Conservation (phyloP, 768 basidiomycete species). For the Postia placenta region DNA sequence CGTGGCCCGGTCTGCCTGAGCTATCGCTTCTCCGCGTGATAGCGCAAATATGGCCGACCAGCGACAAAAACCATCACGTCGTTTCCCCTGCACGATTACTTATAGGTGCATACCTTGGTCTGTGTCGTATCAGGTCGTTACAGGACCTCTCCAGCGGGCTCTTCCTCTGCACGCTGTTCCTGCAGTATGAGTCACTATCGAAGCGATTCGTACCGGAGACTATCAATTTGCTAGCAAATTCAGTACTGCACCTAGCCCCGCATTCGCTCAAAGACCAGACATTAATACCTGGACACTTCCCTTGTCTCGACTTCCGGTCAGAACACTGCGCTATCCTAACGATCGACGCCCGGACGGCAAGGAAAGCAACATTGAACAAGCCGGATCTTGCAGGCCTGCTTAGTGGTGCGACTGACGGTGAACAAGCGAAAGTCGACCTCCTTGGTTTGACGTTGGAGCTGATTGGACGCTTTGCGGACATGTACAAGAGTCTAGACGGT, state of each 20-base stretch:
- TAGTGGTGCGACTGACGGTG: slow-evolving; percentile 24
- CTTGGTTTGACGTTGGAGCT: slow-evolving; percentile 59
- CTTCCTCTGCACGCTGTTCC: slow-evolving; percentile 80
- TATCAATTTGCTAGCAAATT: slow-evolving; percentile 71
- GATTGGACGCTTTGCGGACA: slow-evolving; percentile 60
- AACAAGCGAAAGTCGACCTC: slow-evolving; percentile 71
- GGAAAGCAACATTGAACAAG: slow-evolving; percentile 32
- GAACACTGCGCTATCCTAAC: slow-evolving; percentile 36
- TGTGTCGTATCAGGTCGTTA: slow-evolving; percentile 72
- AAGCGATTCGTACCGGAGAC: slow-evolving; percentile 88
- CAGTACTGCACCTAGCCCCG: slow-evolving; percentile 70
- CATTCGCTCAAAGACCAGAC: slow-evolving; percentile 38
- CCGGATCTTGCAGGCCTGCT: slow-evolving; percentile 36
- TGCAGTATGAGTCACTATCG: slow-evolving; percentile 80
- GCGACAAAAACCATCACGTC: slow-evolving; percentile 89
- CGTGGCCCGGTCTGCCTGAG: slow-evolving; percentile 86
- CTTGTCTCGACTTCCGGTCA: slow-evolving; percentile 63
- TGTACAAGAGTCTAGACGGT: slow-evolving; percentile 72
- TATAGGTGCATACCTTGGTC: slow-evolving; percentile 86
- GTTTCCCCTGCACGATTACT: slow-evolving; percentile 81
- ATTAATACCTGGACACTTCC: slow-evolving; percentile 63
- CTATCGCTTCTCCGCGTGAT: slow-evolving; percentile 74
- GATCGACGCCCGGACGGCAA: slow-evolving; percentile 35
- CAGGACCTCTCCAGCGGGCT: slow-evolving; percentile 78
- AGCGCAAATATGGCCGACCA: slow-evolving; percentile 86